Conservation (phyloP, 1,139 yeast genomes). For the Arxiozyma bovina region DNA sequence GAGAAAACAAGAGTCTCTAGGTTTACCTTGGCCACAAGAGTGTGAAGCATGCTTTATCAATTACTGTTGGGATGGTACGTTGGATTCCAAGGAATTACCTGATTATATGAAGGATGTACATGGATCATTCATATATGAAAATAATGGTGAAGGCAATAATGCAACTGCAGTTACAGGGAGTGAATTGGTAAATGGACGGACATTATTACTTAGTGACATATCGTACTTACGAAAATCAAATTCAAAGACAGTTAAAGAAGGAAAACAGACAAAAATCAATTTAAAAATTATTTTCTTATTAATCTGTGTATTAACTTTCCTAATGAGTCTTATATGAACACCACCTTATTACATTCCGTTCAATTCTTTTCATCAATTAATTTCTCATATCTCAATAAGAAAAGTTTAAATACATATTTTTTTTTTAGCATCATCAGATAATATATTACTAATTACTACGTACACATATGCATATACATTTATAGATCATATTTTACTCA, state of each 20-base stretch:
- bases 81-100: slow-evolving; percentile 13
- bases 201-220: slow-evolving; percentile 1
- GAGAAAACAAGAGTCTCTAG: slow-evolving; percentile 69
- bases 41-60: slow-evolving; percentile 48
- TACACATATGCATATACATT: too few relatives aligned
- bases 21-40: slow-evolving; percentile 29
- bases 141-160: slow-evolving; percentile 5
- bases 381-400: too few relatives aligned
- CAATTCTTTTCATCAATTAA: not conserved
- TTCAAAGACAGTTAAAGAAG: slow-evolving; percentile 6
- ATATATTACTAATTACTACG: too few relatives aligned
- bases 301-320: slow-evolving; percentile 10
- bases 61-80: slow-evolving; percentile 27
- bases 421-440: too few relatives aligned
- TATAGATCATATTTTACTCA: not conserved
- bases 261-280: slow-evolving; percentile 1
- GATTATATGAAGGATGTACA: slow-evolving; percentile 14
- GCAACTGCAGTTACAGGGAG: not conserved
- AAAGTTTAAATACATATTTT: too few relatives aligned
- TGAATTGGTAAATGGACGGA: slow-evolving; percentile 1
- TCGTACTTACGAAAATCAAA: slow-evolving; percentile 10
- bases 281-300: slow-evolving; percentile 10
- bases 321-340: slow-evolving; percentile 8
- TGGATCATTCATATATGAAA: slow-evolving; percentile 14
- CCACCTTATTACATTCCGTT: not conserved